Evolutionary conservation across 768 basidiomycete genomes (phyloP), one percentile per base, ranked within the genome.

Genomic region (Naganishia antarctica): DNA sequence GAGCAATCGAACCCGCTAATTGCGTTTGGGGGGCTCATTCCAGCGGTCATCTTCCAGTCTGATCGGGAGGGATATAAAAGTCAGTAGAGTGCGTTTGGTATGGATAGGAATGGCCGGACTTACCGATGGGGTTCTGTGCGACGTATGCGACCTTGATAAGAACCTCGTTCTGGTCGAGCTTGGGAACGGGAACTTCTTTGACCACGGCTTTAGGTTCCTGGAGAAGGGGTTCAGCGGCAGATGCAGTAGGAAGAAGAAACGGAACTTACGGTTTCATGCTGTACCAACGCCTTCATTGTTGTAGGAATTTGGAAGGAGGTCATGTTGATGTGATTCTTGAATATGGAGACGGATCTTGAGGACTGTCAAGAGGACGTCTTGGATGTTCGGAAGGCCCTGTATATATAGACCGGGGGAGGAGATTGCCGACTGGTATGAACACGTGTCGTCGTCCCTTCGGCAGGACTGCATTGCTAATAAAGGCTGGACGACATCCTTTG

Each of bases 81-180:
- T 53, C 67, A 70, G 66, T 65, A 61, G 15, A 41, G 15, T 37
- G 48, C 13, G 29, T 23, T 23, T 40, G 15, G 29, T 49, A 40
- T 12, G 25, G 11, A 2, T 21, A 34, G 12, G 28, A 59, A 26
- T 7, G 40, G 11, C 13, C 34, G 26, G n/a, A n/a, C 73, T 62
- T 32, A 71, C 71, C 46, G 37, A 53, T 69, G 43, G 31, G 67
- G 66, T 65, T 72, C 48, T 61, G 64, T 15, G 71, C 68, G 23
- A 67, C 67, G 64, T 71, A 71, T 32, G 66, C 67, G 26, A 71
- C 69, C 57, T 75, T 73, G 67, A 75, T 60, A 8, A 75, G 60
- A 12, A 75, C 66, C n/a, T 75, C 70, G 32, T 71, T 66, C 18
- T 68, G 48, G 16, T 53, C 62, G 21, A 65, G 60, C 15, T 50